Percentiles rank a stretch among this genome's conserved stretches.
These are phyloP conservation scores for Colletotrichum sp. DNA, from an alignment of 2,329 filamentous ascomycete genomes.

Conservation along the genomic window DNA sequence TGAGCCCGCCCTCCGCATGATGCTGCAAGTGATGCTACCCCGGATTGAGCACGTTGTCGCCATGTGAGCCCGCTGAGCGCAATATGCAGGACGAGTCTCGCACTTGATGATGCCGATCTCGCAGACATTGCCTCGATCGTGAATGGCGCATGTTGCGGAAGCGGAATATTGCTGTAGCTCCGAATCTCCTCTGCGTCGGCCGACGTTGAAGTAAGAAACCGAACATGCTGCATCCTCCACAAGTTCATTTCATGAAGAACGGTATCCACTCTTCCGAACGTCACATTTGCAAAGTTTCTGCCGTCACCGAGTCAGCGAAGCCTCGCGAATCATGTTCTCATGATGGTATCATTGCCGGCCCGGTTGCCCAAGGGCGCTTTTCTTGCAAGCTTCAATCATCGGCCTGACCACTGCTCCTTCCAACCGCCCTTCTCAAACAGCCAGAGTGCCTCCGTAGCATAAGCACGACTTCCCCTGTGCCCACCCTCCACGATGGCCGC, in stretches of 20 bases:
- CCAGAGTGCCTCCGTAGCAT: slow-evolving; percentile 91
- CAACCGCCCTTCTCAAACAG: slow-evolving; percentile 75
- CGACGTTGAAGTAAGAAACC: not conserved
- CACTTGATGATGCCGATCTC: not conserved
- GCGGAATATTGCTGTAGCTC: not conserved
- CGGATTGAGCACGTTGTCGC: not conserved
- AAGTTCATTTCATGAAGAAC: not conserved
- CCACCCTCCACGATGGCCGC: slow-evolving; percentile 73
- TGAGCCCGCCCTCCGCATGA: not conserved
- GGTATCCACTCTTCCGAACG: not conserved
- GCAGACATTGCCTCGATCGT: not conserved
- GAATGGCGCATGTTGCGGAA: not conserved
- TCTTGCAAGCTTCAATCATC: slow-evolving; percentile 32
- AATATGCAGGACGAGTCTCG: not conserved
- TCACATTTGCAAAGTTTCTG: not conserved
- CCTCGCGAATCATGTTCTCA: not conserved
- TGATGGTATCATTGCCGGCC: not conserved
- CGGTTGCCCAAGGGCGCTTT: slow-evolving; percentile 9
- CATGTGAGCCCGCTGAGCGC: not conserved
- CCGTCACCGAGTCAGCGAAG: not conserved
- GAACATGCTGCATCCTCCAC: not conserved
- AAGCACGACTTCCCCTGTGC: slow-evolving; percentile 81
- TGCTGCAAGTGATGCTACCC: not conserved
- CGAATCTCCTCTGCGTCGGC: not conserved
- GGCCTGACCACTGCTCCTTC: slow-evolving; percentile 67